These are phyloP conservation scores for Microdochium nivale DNA, from an alignment of 2,329 filamentous ascomycete genomes.

Conservation along the genomic window DNA sequence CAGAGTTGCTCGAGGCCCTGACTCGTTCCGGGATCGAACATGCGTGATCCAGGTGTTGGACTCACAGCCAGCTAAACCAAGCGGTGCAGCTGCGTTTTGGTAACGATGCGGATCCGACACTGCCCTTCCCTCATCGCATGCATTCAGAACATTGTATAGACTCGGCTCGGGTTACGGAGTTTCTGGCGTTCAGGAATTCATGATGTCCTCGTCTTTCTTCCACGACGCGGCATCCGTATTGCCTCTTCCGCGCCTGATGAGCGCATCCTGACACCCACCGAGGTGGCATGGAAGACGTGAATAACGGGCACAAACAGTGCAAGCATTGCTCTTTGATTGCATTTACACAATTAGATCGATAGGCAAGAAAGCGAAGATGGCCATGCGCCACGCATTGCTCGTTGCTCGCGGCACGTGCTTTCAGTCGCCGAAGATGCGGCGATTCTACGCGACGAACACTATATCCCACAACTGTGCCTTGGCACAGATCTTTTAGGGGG, in stretches of 20 bases:
- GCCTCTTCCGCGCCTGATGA: neutral
- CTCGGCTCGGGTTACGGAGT: neutral
- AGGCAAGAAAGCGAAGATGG: neutral
- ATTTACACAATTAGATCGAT: neutral
- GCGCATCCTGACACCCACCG: no score
- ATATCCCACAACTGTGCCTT: no score
- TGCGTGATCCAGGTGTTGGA: neutral
- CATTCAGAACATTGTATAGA: neutral
- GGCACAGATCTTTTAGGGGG: no score
- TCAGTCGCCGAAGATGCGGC: no score
- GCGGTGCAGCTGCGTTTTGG: neutral
- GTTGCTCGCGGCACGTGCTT: neutral
- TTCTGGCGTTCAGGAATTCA: neutral
- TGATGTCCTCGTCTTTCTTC: neutral
- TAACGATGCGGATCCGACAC: neutral
- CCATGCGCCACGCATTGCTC: neutral
- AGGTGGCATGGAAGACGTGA: neutral
- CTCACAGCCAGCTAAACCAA: neutral
- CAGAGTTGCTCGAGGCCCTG: conserved; percentile 82
- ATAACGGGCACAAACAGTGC: neutral
- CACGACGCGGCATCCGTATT: neutral
- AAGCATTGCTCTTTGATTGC: neutral
- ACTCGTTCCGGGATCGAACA: conserved; percentile 60
- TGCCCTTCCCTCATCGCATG: neutral
- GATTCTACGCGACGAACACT: no score